phyloP scores from a whole-genome alignment of 164 flowering plant species.

The Vitis rupestris region DNA sequence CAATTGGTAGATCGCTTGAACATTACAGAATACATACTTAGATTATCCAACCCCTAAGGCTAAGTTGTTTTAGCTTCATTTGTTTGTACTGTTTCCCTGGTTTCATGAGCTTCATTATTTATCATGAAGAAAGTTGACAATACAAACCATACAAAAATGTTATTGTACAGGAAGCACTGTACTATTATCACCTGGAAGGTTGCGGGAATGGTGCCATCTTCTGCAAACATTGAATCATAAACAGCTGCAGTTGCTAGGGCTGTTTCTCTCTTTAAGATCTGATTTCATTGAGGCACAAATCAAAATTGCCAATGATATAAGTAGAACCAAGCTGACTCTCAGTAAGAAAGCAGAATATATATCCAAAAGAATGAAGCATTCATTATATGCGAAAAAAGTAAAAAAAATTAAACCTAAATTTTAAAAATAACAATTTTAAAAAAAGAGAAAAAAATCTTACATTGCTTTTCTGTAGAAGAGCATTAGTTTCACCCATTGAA shows the following conservation, averaged over 20 bases:
- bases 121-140: too few species aligned
- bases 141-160: background rate
- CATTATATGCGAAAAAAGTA: background rate
- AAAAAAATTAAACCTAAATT: background rate
- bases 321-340: background rate
- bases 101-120: too few species aligned
- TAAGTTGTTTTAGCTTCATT: too few species aligned
- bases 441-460: slow-evolving; percentile 28
- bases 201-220: slow-evolving; percentile 91
- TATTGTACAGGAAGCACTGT: background rate
- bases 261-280: slow-evolving; percentile 84
- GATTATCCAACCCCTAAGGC: too few species aligned
- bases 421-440: too few species aligned
- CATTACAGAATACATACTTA: too few species aligned
- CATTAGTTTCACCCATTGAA: slow-evolving; percentile 95
- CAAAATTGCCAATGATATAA: background rate
- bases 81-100: too few species aligned
- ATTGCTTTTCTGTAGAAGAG: slow-evolving; percentile 68
- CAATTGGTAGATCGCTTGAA: too few species aligned
- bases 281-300: slow-evolving; percentile 11
- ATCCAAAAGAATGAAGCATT: background rate
- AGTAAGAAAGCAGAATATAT: background rate
- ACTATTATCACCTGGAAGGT: slow-evolving; percentile 84
- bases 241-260: slow-evolving; percentile 93
- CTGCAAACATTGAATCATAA: slow-evolving; percentile 92